A percentile compares a stretch with the other conserved stretches of the same genome.
phyloP scores from a whole-genome alignment of 108 stramenopile species.

The Poteriospumella lacustris region DNA sequence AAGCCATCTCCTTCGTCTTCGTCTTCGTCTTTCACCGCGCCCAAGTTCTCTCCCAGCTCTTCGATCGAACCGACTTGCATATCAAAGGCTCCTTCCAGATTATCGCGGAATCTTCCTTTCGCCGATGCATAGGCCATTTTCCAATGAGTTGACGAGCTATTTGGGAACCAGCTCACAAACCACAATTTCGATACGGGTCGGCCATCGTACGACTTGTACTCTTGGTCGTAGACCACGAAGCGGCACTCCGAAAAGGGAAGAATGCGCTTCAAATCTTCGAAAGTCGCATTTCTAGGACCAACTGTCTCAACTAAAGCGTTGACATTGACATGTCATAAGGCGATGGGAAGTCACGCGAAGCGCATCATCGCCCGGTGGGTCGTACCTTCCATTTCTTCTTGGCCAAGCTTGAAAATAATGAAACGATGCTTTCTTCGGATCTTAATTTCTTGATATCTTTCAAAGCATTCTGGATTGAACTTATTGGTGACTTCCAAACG shows the following conservation, averaged over 20 bases:
- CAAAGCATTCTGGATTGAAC: neutral
- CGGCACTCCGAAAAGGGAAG: neutral
- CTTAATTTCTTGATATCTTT: neutral
- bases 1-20: too few relatives aligned
- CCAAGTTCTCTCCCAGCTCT: neutral
- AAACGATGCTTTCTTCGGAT: neutral
- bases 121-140: constrained; percentile 50
- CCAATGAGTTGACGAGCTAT: constrained; percentile 43
- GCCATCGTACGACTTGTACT: constrained; percentile 47
- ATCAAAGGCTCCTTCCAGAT: constrained; percentile 10
- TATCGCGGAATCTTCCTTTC: constrained; percentile 28
- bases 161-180: constrained; percentile 52
- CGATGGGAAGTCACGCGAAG: neutral
- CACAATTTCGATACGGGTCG: constrained; percentile 52
- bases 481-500: neutral
- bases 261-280: constrained; percentile 10
- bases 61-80: neutral
- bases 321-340: neutral
- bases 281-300: constrained; percentile 7
- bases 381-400: constrained; percentile 2
- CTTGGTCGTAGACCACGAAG: constrained; percentile 51
- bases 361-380: neutral
- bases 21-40: neutral
- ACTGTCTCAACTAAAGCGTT: neutral
- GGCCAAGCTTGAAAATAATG: constrained; percentile 15